Conservation (phyloP, 192 early-diverging fungal species). For the Haplosporangium gracile region DNA sequence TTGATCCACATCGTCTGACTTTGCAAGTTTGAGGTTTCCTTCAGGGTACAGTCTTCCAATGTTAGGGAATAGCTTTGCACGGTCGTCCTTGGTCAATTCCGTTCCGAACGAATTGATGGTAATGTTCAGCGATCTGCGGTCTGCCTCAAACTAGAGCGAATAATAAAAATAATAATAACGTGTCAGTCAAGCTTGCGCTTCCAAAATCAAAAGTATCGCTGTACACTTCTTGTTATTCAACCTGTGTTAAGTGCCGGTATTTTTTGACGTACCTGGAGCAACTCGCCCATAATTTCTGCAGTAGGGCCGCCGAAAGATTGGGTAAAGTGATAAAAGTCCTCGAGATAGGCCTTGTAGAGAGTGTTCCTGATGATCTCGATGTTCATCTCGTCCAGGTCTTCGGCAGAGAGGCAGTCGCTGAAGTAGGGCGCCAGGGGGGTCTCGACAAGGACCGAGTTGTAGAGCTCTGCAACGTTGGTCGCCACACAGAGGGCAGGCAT, state of each 20-base stretch:
- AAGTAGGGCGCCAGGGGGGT: constrained; percentile 98
- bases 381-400: constrained; percentile 99
- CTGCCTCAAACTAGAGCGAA: constrained; percentile 89
- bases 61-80: constrained; percentile 93
- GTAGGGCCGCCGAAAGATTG: constrained; percentile 85
- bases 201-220: not conserved
- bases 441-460: constrained; percentile 96
- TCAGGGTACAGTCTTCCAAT: constrained; percentile 95
- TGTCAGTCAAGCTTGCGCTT: not conserved
- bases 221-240: not conserved
- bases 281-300: constrained; percentile 92
- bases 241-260: not conserved
- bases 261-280: constrained; percentile 76
- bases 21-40: constrained; percentile 83
- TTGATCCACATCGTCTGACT: constrained; percentile 95
- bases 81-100: constrained; percentile 97
- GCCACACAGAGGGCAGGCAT: constrained; percentile 99
- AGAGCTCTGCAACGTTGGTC: constrained; percentile 95
- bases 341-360: constrained; percentile 97
- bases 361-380: constrained; percentile 99
- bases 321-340: constrained; percentile 94
- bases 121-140: constrained; percentile 98
- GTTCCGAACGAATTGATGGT: constrained; percentile 99
- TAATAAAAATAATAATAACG: not conserved
- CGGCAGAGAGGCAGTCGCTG: constrained; percentile 94